Conservation (phyloP, 164 flowering plant genomes). For the Chimonanthus praecox region DNA sequence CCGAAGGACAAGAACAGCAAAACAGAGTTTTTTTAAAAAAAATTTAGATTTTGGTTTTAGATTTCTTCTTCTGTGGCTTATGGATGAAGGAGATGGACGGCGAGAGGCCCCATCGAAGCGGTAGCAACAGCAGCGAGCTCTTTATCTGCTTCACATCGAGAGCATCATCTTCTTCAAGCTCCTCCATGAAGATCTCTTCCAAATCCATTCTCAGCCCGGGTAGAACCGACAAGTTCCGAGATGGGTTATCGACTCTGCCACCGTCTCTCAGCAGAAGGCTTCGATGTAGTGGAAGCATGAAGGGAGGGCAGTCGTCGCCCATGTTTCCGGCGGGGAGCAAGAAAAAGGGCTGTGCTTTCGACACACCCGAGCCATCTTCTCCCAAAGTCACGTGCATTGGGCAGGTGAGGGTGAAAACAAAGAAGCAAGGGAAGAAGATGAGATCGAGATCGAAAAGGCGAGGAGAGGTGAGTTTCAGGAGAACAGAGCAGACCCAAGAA, state of each 20-base stretch:
- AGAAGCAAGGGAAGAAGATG: constrained; percentile 63
- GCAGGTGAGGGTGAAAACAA: constrained; percentile 82
- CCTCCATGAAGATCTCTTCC: constrained; percentile 54
- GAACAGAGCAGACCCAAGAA: constrained; percentile 24
- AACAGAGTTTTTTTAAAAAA: not conserved
- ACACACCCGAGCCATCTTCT: constrained; percentile 79
- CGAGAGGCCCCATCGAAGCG: constrained; percentile 23
- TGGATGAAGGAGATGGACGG: constrained; percentile 18
- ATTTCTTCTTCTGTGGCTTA: not conserved
- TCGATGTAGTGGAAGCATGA: constrained; percentile 58
- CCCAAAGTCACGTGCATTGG: constrained; percentile 96
- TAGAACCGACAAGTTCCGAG: constrained; percentile 32
- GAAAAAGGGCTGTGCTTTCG: constrained; percentile 46
- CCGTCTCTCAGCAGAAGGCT: constrained; percentile 64
- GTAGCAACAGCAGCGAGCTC: constrained; percentile 37
- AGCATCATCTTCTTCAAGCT: constrained; percentile 36
- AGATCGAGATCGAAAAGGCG: constrained; percentile 41
- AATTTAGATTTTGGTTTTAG: not conserved
- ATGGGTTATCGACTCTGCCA: constrained; percentile 43
- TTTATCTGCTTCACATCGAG: constrained; percentile 77
- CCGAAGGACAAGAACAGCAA: too few species aligned
- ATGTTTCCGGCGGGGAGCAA: constrained; percentile 52
- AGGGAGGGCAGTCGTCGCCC: constrained; percentile 68
- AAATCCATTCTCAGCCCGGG: constrained; percentile 65
- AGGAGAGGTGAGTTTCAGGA: constrained; percentile 61